Conservation (phyloP, 2,329 filamentous ascomycete species). For the Rhytidhysteron rufulum region DNA sequence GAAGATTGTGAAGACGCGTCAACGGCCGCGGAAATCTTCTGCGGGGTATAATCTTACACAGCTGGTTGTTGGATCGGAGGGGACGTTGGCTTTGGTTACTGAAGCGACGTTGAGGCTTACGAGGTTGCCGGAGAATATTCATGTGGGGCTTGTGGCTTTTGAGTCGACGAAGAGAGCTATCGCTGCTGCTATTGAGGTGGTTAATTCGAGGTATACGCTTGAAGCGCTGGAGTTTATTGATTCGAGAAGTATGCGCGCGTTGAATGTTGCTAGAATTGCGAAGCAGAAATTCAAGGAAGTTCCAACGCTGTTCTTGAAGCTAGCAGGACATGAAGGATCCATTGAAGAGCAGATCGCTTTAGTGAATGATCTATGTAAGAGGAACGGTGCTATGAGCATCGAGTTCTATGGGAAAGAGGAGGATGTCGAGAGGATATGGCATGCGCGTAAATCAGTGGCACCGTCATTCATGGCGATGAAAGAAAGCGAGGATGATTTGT, state of each 20-base stretch:
- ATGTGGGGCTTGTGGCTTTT: conserved; percentile 69
- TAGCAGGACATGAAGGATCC: conserved; percentile 58
- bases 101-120: conserved; percentile 84
- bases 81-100: conserved; percentile 84
- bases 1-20: conserved; percentile 79
- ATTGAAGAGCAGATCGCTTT: conserved; percentile 72
- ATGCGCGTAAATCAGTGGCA: conserved; percentile 67
- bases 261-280: conserved; percentile 58
- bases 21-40: conserved; percentile 81
- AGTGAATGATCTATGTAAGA: conserved; percentile 56
- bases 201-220: conserved; percentile 73
- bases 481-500: conserved; percentile 52
- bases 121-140: conserved; percentile 69
- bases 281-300: conserved; percentile 60
- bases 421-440: conserved; percentile 66
- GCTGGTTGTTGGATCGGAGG: conserved; percentile 85
- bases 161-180: conserved; percentile 65
- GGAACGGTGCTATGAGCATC: conserved; percentile 58
- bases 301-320: conserved; percentile 72
- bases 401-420: conserved; percentile 60
- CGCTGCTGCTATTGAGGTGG: conserved; percentile 71
- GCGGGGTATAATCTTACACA: conserved; percentile 89
- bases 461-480: conserved; percentile 67
- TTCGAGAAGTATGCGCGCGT: conserved; percentile 73
- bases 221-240: conserved; percentile 87